phyloP scores from a whole-genome alignment of 1,284 basidiomycete species.

The Cryptococcus sp. region DNA sequence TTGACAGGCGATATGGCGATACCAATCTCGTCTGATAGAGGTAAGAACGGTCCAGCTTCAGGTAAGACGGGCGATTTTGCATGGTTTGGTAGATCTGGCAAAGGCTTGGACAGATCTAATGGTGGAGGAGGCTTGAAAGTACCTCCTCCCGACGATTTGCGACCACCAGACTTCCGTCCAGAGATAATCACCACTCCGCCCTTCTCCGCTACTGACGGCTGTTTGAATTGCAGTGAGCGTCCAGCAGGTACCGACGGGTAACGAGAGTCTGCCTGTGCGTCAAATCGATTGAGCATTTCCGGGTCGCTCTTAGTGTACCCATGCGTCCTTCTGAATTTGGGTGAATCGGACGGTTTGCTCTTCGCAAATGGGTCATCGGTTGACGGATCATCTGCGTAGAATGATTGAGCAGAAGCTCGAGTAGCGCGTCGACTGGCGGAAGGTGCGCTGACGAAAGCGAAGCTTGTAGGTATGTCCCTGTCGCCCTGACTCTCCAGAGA shows the following conservation, averaged over 20 bases:
- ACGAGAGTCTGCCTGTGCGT: conserved; percentile 2
- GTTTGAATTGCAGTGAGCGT: conserved; percentile 25
- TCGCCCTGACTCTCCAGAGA: neutral
- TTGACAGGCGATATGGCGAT: conserved; percentile 33
- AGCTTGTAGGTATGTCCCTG: conserved; percentile 5
- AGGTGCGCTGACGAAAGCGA: conserved; percentile 6
- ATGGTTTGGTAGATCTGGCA: conserved; percentile 26
- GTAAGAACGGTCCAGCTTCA: conserved; percentile 11
- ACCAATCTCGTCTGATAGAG: conserved; percentile 31
- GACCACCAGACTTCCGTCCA: neutral
- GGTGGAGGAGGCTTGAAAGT: conserved; percentile 9
- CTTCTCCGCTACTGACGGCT: conserved; percentile 20
- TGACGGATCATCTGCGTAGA: neutral
- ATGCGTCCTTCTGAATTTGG: conserved; percentile 1
- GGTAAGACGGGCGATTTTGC: conserved; percentile 12
- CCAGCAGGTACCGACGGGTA: conserved; percentile 7
- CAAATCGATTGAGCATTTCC: conserved; percentile 10
- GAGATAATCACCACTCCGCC: conserved; percentile 29
- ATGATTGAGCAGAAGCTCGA: neutral
- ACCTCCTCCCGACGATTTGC: neutral
- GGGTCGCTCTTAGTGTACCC: conserved; percentile 15
- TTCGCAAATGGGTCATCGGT: neutral
- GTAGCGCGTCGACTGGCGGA: neutral
- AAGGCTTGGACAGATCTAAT: conserved; percentile 30
- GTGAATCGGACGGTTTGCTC: conserved; percentile 8